Base-by-base conservation (phyloP, 2,329 filamentous ascomycete genomes). In the Hypoxylon sp. region DNA sequence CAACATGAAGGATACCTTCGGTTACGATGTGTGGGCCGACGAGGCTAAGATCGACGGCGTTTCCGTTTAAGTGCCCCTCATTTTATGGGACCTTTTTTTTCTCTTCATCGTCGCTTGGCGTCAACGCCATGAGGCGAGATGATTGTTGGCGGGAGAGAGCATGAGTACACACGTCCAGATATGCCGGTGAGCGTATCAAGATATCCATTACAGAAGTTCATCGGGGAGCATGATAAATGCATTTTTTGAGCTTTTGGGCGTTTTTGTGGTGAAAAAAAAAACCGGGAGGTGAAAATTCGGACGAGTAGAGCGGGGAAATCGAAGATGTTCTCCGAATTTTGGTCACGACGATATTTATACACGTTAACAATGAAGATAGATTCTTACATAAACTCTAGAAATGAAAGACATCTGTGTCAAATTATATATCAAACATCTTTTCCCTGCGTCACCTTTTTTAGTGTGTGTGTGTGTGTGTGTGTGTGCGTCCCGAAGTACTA, bases 1-100 rank as follows among this genome's bases (percentile, higher is more conserved):
- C 51, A 90, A 91, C 74, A 90, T 90, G 87, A 90, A 89, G 78
- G 87, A 89, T 59, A 89, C 85, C 1, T 90, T 90, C 69, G 88
- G 88, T 5, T 89, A 88, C 67, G 78, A 90, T 62, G 80, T 90
- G 38, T 87, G 83, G 84, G 78, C 83, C 0, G 80, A 85, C 64
- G 82, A 86, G 74, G 49, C 51, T 13, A 59, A 57, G 35, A 17
- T 59, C 37, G 41, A 42, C 16, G 61, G 60, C 35, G 45, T 55
- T 23, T 51, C 51, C 5, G 59, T 55, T 13, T 43, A n/a, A 43
- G n/a, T 3, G 36, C 16, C n/a, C n/a, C n/a, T n/a, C n/a, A n/a
- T n/a, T n/a, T n/a, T n/a, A n/a, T n/a, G n/a, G n/a, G n/a, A n/a
- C n/a, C n/a, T n/a, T n/a, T n/a, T n/a, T n/a, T n/a, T n/a, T n/a